Evolutionary conservation across 129 eudicot species (phyloP), one percentile per base, ranked within the genome.

Genomic region (Flaveria sonorensis): DNA sequence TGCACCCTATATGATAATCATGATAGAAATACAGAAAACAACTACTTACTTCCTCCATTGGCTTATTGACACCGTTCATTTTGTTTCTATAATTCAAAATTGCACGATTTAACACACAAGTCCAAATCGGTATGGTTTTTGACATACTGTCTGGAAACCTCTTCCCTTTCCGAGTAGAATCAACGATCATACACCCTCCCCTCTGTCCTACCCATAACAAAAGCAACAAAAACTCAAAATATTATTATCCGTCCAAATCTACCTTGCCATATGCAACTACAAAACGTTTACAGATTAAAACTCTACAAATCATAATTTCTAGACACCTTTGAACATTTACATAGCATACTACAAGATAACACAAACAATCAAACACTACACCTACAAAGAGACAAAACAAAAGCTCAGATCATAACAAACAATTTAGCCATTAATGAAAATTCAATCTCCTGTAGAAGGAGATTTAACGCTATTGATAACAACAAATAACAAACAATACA

Each of bases 111-210:
- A 95, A 78, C 39, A 95, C 89, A 79, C 99, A 95, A 0, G 97
- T 86, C 99, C 99, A 95, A 80, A 95, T 95, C 1, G 97, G 99
- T 76, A 95, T 91, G 2, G 97, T 91, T 89, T 89, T 95, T 30
- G 99, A 89, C 99, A 95, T 91, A 83, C 99, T 95, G 71, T 95
- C 99, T 0, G 99, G 99, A 85, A 91, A 95, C 56, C 97, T 87
- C 89, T 91, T 91, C 76, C 99, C 99, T 86, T 91, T 95, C 61
- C 99, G 78, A 63, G 99, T 95, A 40, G 97, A 89, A 86, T 95
- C 99, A 68, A 95, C 92, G 75, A 95, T 85, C 79, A 95, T 87
- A 66, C 97, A 91, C 60, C 97, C 97, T 74, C 97, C 99, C 89
- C 64, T 87, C 97, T 88, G 93, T 86, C 93, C 99, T 89, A 87